Conservation (phyloP, 495 filamentous ascomycete species). For the Hypoxylon crocopeplum region DNA sequence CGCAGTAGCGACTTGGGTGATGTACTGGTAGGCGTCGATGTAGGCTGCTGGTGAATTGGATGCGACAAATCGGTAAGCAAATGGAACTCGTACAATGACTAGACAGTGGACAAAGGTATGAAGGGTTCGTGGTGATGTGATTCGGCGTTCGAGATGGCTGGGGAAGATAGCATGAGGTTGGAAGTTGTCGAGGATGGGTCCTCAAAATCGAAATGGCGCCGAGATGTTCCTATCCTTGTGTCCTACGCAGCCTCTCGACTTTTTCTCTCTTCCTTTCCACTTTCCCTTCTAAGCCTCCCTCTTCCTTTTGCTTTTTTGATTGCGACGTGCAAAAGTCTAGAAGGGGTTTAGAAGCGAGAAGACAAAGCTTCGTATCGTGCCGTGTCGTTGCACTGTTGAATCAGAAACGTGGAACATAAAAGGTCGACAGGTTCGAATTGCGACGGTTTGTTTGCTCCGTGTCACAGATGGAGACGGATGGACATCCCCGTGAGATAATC, state of each 20-base stretch:
- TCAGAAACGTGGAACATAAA: conserved; percentile 19
- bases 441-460: conserved; percentile 30
- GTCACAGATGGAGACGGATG: conserved; percentile 11
- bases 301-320: conserved; percentile 11
- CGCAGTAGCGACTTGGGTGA: conserved; percentile 23
- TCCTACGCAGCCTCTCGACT: conserved; percentile 35
- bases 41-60: conserved; percentile 2
- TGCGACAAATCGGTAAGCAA: conserved; percentile 1
- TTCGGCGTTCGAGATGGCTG: conserved; percentile 31
- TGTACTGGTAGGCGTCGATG: conserved; percentile 6
- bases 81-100: conserved; percentile 9
- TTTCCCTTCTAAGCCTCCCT: conserved; percentile 20
- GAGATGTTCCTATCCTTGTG: conserved; percentile 17
- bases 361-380: neutral
- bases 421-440: conserved; percentile 31
- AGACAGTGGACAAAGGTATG: conserved; percentile 13
- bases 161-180: conserved; percentile 37
- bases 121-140: conserved; percentile 8
- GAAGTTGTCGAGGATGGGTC: conserved; percentile 29
- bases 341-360: conserved; percentile 2
- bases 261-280: conserved; percentile 9
- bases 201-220: conserved; percentile 27
- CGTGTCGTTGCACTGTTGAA: conserved; percentile 10
- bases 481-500: conserved; percentile 25
- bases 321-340: conserved; percentile 2